phyloP scores from a whole-genome alignment of 1,139 yeast species.

The Tardiomyces blankii region DNA sequence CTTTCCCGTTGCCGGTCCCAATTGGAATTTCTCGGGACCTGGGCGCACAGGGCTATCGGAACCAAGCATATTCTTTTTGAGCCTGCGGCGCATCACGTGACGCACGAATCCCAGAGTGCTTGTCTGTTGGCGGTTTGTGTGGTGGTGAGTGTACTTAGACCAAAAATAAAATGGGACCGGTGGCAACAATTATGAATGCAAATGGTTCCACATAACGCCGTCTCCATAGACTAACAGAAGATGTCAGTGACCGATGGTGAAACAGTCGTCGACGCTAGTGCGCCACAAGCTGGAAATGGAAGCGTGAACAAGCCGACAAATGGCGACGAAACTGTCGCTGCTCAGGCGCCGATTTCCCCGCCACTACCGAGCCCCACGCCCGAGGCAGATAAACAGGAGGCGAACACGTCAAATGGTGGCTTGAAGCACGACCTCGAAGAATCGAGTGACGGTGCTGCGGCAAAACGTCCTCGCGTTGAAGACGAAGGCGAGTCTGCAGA shows the following conservation, averaged over 20 bases:
- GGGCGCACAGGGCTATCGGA: neutral
- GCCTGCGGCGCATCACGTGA: neutral
- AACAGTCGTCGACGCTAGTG: neutral
- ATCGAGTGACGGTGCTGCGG: conserved; percentile 1
- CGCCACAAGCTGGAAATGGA: neutral
- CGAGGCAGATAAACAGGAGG: neutral
- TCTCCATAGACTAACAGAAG: neutral
- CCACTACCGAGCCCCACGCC: neutral
- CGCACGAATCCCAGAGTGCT: neutral
- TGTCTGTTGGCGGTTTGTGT: too few relatives aligned
- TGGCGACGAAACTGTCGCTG: neutral
- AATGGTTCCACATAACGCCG: neutral
- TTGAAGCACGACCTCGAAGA: conserved; percentile 3
- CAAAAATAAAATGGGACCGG: too few relatives aligned
- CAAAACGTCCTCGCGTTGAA: conserved; percentile 1
- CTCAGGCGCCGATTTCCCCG: neutral
- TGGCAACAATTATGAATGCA: neutral
- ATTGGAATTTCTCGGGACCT: neutral
- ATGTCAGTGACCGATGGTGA: neutral
- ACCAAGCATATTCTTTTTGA: too few relatives aligned
- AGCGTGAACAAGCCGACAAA: neutral
- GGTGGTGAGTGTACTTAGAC: neutral
- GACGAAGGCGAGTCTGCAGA: conserved; percentile 5
- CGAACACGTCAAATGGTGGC: neutral
- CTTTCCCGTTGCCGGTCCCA: neutral